Conservation (phyloP, 2,329 filamentous ascomycete genomes). For the Dactylellina drechsleri region DNA sequence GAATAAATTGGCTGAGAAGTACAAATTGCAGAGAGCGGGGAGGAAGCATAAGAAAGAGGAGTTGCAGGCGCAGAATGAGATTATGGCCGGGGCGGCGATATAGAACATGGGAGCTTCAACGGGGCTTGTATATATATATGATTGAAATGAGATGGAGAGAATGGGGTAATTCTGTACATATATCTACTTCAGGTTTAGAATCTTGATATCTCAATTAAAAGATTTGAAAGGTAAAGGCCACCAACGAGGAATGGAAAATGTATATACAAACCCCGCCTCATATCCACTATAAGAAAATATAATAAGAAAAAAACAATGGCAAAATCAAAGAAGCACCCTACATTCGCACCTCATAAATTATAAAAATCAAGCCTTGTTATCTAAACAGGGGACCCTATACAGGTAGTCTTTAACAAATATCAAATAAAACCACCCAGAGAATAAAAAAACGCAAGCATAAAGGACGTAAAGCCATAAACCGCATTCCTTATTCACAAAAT, state of each 20-base stretch:
- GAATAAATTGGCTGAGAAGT: slow-evolving; percentile 45
- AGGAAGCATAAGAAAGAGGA: slow-evolving; percentile 11
- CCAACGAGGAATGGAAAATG: slow-evolving; percentile 1
- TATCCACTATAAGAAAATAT: slow-evolving; percentile 1
- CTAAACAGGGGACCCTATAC: slow-evolving; percentile 3
- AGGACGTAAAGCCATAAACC: neutral
- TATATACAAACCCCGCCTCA: slow-evolving; percentile 8
- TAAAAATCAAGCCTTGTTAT: slow-evolving; percentile 10
- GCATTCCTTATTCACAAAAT: slow-evolving; percentile 5
- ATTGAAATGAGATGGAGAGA: neutral
- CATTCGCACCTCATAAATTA: slow-evolving; percentile 15
- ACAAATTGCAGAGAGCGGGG: slow-evolving; percentile 23
- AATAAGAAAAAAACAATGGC: neutral
- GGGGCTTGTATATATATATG: neutral
- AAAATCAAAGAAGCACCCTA: slow-evolving; percentile 11
- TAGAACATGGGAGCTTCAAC: neutral
- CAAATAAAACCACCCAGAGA: slow-evolving; percentile 4
- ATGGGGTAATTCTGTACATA: slow-evolving; percentile 1
- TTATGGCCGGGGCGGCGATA: slow-evolving; percentile 13
- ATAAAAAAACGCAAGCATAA: neutral
- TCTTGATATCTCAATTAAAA: neutral
- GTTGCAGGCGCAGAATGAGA: neutral
- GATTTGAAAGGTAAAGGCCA: neutral
- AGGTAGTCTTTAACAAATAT: neutral
- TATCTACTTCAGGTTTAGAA: neutral